These are phyloP conservation scores for Scorias spongiosa DNA, from an alignment of 2,329 filamentous ascomycete species.

Conservation along the genomic window DNA sequence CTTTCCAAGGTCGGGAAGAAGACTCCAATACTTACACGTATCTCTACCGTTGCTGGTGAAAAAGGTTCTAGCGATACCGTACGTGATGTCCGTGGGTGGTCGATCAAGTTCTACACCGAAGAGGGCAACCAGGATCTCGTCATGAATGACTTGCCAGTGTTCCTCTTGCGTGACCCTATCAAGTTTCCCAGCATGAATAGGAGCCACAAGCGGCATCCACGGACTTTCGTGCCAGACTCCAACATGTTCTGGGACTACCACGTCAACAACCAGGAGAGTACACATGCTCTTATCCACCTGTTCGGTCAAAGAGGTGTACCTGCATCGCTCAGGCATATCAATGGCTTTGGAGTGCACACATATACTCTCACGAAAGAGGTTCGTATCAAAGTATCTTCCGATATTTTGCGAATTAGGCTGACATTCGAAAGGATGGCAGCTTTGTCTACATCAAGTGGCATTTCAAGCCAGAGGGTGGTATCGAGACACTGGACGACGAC, in stretches of 20 bases:
- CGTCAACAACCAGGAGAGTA: conserved; percentile 31
- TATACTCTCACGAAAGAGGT: conserved; percentile 9
- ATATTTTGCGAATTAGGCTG: not conserved
- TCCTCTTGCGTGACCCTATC: conserved; percentile 29
- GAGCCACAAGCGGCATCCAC: conserved; percentile 19
- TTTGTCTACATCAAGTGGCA: conserved; percentile 38
- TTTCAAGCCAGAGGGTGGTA: conserved; percentile 33
- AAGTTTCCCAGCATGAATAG: conserved; percentile 27
- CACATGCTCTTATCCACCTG: conserved; percentile 36
- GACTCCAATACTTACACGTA: conserved; percentile 31
- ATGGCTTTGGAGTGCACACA: conserved; percentile 35
- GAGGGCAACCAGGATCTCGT: conserved; percentile 39
- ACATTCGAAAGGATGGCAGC: conserved; percentile 23
- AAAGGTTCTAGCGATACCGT: conserved; percentile 32
- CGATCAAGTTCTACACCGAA: conserved; percentile 37
- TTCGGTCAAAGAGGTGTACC: conserved; percentile 36
- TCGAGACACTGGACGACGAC: conserved; percentile 28
- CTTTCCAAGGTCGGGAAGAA: conserved; percentile 40
- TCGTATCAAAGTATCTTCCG: not conserved
- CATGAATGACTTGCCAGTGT: conserved; percentile 26
- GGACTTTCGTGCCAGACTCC: conserved; percentile 18
- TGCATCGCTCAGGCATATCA: conserved; percentile 29
- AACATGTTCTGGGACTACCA: conserved; percentile 24
- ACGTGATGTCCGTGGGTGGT: conserved; percentile 35
- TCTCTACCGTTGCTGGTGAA: conserved; percentile 33